Evolutionary conservation across 1,284 basidiomycete genomes (phyloP).

Genomic region (Sporisorium scitamineum): DNA sequence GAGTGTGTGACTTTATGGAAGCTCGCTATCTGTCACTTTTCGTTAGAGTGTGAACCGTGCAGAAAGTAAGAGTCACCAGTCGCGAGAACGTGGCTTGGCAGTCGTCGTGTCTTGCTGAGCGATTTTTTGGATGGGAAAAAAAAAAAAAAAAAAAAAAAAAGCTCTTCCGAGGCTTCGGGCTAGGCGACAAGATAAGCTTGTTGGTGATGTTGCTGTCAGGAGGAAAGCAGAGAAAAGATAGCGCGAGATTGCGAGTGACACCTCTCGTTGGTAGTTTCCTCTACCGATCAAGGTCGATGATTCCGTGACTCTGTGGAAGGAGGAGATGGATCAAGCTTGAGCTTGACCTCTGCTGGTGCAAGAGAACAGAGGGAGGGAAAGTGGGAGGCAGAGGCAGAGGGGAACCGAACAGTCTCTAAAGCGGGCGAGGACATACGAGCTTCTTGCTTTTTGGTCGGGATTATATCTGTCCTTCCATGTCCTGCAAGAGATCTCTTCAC

Average conservation of each 20-base stretch:
- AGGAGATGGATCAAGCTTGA: not conserved
- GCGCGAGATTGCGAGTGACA: not conserved
- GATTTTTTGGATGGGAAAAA: not conserved
- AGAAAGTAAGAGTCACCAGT: not conserved
- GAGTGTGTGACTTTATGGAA: not conserved
- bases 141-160: not conserved
- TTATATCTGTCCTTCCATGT: slow-evolving; percentile 8
- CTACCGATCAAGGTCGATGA: not conserved
- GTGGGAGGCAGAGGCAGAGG: not conserved
- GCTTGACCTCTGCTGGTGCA: not conserved
- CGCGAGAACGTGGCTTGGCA: slow-evolving; percentile 5
- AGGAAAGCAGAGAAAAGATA: not conserved
- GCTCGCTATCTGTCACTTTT: not conserved
- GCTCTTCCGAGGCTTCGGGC: slow-evolving; percentile 3
- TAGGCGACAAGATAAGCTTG: slow-evolving; percentile 8
- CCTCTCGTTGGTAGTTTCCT: not conserved
- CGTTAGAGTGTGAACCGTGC: slow-evolving; percentile 12
- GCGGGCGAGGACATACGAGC: not conserved
- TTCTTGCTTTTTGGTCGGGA: not conserved
- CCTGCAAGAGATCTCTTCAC: not conserved
- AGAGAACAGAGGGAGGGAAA: not conserved
- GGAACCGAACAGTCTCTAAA: not conserved
- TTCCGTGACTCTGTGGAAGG: not conserved
- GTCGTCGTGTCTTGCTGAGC: not conserved
- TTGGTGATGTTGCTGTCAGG: not conserved